phyloP scores from a whole-genome alignment of 352 stramenopile species.

The Phytophthora sojae region DNA sequence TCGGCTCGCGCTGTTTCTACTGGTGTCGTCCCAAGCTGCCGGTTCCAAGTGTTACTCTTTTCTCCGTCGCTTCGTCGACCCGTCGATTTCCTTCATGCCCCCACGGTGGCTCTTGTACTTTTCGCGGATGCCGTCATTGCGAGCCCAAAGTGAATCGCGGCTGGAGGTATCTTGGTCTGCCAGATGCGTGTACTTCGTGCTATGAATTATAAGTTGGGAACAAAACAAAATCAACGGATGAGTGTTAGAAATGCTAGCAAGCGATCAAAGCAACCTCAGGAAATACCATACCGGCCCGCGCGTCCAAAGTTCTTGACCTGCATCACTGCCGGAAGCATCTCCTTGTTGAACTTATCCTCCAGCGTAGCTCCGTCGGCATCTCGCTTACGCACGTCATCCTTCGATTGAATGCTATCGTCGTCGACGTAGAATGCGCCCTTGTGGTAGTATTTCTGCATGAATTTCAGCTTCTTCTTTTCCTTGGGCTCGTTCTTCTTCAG shows the following conservation, averaged over 20 bases:
- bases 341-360: constrained; percentile 95
- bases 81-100: constrained; percentile 77
- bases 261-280: constrained; percentile 3
- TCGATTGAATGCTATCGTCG: constrained; percentile 89
- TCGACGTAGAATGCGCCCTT: constrained; percentile 99
- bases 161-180: constrained; percentile 96
- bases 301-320: constrained; percentile 99
- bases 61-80: constrained; percentile 63
- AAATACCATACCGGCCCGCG: constrained; percentile 82
- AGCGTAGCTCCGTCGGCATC: constrained; percentile 91
- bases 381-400: constrained; percentile 92
- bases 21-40: constrained; percentile 40
- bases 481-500: constrained; percentile 84
- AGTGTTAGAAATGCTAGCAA: constrained; percentile 20
- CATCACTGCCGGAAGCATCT: constrained; percentile 95
- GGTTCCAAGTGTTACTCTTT: constrained; percentile 62
- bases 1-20: constrained; percentile 51
- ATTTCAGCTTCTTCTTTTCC: constrained; percentile 92
- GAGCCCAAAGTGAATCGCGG: constrained; percentile 81
- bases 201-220: constrained; percentile 36
- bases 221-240: constrained; percentile 17
- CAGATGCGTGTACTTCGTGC: constrained; percentile 98
- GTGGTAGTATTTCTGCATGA: constrained; percentile 99
- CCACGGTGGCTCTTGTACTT: constrained; percentile 82
- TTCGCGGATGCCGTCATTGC: constrained; percentile 83